Evolutionary conservation across 2,329 filamentous ascomycete genomes (phyloP).

Genomic region (Fusarium tjaetaba): DNA sequence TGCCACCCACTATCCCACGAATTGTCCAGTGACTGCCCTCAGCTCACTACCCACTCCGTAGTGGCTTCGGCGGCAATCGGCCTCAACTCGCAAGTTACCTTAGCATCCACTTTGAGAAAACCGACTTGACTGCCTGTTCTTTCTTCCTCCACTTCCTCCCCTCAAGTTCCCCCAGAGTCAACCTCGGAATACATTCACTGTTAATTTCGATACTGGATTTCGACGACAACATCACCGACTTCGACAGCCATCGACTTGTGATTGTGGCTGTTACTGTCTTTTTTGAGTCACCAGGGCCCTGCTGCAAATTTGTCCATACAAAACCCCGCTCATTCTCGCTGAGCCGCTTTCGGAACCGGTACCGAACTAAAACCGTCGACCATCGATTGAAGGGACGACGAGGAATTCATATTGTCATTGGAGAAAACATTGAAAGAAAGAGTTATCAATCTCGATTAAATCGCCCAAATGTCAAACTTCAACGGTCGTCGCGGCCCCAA

Average conservation of each 20-base stretch:
- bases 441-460: neutral
- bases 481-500: slow-evolving; percentile 83
- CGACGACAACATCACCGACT: slow-evolving; percentile 2
- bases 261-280: slow-evolving; percentile 5
- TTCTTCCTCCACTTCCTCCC: slow-evolving; percentile 43
- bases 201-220: slow-evolving; percentile 7
- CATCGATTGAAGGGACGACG: slow-evolving; percentile 14
- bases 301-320: slow-evolving; percentile 38
- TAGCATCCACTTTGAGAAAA: slow-evolving; percentile 42
- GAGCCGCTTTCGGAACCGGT: slow-evolving; percentile 25
- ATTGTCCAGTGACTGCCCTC: slow-evolving; percentile 25
- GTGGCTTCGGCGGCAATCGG: slow-evolving; percentile 45
- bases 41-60: slow-evolving; percentile 36
- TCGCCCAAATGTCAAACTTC: slow-evolving; percentile 72
- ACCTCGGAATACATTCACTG: slow-evolving; percentile 17
- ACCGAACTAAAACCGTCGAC: slow-evolving; percentile 3
- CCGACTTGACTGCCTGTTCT: slow-evolving; percentile 34
- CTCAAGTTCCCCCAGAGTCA: slow-evolving; percentile 23
- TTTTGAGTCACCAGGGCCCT: slow-evolving; percentile 20
- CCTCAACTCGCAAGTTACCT: slow-evolving; percentile 27
- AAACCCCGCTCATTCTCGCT: slow-evolving; percentile 38
- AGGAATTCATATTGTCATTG: slow-evolving; percentile 2
- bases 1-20: slow-evolving; percentile 5
- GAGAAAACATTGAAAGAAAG: neutral
- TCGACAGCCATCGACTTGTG: slow-evolving; percentile 1